Base-by-base conservation (phyloP, 2,329 filamentous ascomycete species). In the Ceratocystis eucalypticola region DNA sequence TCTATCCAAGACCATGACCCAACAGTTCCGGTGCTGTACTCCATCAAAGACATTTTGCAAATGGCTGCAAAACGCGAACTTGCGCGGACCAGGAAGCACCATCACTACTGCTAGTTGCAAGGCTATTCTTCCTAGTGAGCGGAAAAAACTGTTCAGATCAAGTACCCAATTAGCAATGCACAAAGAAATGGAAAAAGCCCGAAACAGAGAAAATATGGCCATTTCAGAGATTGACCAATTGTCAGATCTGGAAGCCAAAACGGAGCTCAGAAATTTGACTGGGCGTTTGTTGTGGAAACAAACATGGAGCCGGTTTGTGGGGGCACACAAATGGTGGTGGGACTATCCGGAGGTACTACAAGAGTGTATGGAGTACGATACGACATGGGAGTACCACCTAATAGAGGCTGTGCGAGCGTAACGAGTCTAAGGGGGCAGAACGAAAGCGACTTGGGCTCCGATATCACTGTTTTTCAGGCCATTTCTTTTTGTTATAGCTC, bases 271-370 rank as follows among this genome's bases (percentile, higher is more conserved):
- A 66, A 81, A 77, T 66, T 72, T 80, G 1, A 76, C 82, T 1
- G 83, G 82, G 0, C 77, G 82, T 45, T 79, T 82, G 76, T 74
- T 87, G 20, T 87, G 84, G 84, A 77, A 78, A 70, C 80, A 85
- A 70, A 78, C 83, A 12, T 87, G 84, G 84, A 83, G 84, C 0
- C 71, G 72, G 2, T 80, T 77, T 67, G 78, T 84, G 7, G 77
- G 76, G 2, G 77, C 77, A 0, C 73, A 77, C 5, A 75, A 72
- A 55, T 85, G 83, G 83, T 87, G 84, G 84, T 86, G 84, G 84
- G 82, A 86, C 53, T 80, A 85, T 41, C 73, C 75, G 12, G 76
- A 73, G 0, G 82, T 82, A 66, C 73, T 84, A 1, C 76, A 80
- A 50, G 84, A 86, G 72, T 86, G 84, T 68, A 71, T 78, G 17